Conservation (phyloP, 2,329 filamentous ascomycete genomes). For the Verticillium alfalfae region DNA sequence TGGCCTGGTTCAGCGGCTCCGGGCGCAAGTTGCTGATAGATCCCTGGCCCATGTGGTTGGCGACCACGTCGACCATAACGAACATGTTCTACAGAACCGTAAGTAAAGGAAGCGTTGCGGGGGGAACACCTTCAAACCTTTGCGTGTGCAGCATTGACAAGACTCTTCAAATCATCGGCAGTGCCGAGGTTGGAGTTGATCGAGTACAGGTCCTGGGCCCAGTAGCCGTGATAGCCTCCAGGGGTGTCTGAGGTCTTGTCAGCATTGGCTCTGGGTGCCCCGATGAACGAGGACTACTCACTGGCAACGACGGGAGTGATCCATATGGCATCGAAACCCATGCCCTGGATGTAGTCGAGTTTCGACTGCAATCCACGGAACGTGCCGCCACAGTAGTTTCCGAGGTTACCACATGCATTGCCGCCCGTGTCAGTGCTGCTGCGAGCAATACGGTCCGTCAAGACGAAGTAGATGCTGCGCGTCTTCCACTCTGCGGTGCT, state of each 20-base stretch:
- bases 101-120: background rate
- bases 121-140: conserved; percentile 33
- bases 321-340: conserved; percentile 55
- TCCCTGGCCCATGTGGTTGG: conserved; percentile 51
- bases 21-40: conserved; percentile 39
- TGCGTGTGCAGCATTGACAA: conserved; percentile 49
- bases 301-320: conserved; percentile 51
- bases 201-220: conserved; percentile 41
- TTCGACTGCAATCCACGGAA: conserved; percentile 53
- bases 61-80: conserved; percentile 58
- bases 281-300: conserved; percentile 14
- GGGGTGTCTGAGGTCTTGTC: conserved; percentile 20
- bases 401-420: conserved; percentile 32
- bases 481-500: conserved; percentile 39
- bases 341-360: conserved; percentile 57
- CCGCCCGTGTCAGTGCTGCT: conserved; percentile 37
- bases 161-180: conserved; percentile 49
- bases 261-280: background rate
- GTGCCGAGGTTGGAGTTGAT: conserved; percentile 57
- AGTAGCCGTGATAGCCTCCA: conserved; percentile 51
- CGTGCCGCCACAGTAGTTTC: conserved; percentile 54
- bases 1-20: conserved; percentile 40
- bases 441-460: conserved; percentile 51
- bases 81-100: conserved; percentile 21
- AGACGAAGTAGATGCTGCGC: conserved; percentile 52